Percentiles rank a stretch among this genome's conserved stretches.
phyloP scores from a whole-genome alignment of 345 rosid species.

The Isatis tinctoria region DNA sequence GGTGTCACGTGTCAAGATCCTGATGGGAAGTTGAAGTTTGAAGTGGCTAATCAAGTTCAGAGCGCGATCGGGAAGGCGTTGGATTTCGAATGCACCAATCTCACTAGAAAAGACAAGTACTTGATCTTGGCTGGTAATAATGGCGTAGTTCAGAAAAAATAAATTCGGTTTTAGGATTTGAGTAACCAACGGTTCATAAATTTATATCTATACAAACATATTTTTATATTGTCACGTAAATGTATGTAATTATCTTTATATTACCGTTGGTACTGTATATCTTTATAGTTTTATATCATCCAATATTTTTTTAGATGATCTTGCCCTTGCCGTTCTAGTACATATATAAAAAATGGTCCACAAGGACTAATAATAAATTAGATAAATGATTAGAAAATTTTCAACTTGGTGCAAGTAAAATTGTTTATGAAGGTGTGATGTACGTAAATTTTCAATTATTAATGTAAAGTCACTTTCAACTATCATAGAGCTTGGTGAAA shows the following conservation, averaged over 20 bases:
- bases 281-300: background rate
- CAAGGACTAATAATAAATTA: background rate
- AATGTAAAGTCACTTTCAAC: too few species aligned
- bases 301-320: background rate
- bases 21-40: constrained; percentile 39
- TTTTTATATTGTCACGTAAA: constrained; percentile 5
- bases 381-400: too few species aligned
- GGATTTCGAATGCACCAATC: constrained; percentile 58
- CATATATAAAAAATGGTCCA: background rate
- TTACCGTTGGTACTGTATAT: background rate
- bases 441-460: too few species aligned
- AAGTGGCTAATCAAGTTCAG: constrained; percentile 65
- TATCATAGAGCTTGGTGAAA: too few species aligned
- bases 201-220: background rate
- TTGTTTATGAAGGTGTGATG: too few species aligned
- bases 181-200: constrained; percentile 12
- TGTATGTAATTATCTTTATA: constrained; percentile 11
- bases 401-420: too few species aligned
- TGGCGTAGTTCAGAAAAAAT: constrained; percentile 36
- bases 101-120: constrained; percentile 75
- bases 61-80: constrained; percentile 47
- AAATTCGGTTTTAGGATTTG: background rate
- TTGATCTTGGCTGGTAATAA: constrained; percentile 75
- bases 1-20: constrained; percentile 29
- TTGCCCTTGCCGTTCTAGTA: background rate